These are phyloP conservation scores for Neurospora tetraspora DNA, from an alignment of 495 filamentous ascomycete genomes.

Conservation along the genomic window DNA sequence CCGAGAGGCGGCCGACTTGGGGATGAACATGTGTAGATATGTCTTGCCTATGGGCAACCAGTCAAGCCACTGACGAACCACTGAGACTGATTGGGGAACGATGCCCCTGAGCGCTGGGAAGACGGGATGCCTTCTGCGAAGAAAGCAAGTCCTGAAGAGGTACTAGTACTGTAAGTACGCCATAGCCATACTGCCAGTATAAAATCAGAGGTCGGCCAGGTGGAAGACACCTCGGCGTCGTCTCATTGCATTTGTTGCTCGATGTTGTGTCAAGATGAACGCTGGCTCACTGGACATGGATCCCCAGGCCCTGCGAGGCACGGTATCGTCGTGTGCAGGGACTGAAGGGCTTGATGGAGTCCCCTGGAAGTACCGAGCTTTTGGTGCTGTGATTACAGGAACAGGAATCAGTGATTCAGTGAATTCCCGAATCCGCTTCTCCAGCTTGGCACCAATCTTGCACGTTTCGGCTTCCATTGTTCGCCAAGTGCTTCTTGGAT, in stretches of 20 bases:
- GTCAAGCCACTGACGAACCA: not conserved
- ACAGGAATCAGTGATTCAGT: not conserved
- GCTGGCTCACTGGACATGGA: not conserved
- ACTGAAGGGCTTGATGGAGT: not conserved
- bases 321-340: not conserved
- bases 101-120: not conserved
- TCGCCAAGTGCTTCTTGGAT: not conserved
- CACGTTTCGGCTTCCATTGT: not conserved
- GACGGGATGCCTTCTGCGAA: not conserved
- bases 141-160: not conserved
- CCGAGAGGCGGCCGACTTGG: not conserved
- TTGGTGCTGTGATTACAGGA: not conserved
- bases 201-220: not conserved
- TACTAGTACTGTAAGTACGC: not conserved
- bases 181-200: not conserved
- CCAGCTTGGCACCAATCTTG: not conserved
- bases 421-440: not conserved
- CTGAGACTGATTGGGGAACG: not conserved
- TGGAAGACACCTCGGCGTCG: not conserved
- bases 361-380: not conserved
- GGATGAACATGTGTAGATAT: not conserved
- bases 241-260: not conserved
- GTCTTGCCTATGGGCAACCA: not conserved
- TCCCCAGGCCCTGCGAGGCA: not conserved
- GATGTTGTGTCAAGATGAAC: not conserved